Conservation (phyloP, 345 rosid genomes). For the Eucalyptus melliodora region DNA sequence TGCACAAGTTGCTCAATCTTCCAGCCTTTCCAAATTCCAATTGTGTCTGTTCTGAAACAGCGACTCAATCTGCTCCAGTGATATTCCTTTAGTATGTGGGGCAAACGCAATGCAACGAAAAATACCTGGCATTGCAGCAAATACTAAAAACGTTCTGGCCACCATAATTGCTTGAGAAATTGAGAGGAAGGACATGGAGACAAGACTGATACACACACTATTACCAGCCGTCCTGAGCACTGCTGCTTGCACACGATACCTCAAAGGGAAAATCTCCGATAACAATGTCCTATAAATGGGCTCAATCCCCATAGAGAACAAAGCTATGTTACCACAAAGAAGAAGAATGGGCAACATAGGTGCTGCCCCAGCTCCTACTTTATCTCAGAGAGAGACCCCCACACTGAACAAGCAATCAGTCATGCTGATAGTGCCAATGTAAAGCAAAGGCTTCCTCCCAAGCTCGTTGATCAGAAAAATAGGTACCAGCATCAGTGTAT, state of each 20-base stretch:
- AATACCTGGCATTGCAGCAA: constrained; percentile 15
- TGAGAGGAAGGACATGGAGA: constrained; percentile 61
- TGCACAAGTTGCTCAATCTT: background rate
- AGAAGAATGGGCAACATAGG: constrained; percentile 13
- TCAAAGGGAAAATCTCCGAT: constrained; percentile 43
- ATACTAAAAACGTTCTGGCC: constrained; percentile 41
- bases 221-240: constrained; percentile 42
- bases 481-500: background rate
- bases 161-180: constrained; percentile 27
- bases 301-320: constrained; percentile 51
- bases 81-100: constrained; percentile 49
- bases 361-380: constrained; percentile 16
- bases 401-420: constrained; percentile 35
- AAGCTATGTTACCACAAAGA: constrained; percentile 45
- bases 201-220: constrained; percentile 36
- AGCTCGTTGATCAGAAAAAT: constrained; percentile 27
- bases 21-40: background rate
- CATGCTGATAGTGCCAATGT: constrained; percentile 34
- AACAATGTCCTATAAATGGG: constrained; percentile 49
- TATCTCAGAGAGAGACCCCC: constrained; percentile 15
- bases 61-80: constrained; percentile 45
- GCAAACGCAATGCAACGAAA: constrained; percentile 25
- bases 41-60: constrained; percentile 2
- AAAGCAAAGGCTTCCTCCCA: constrained; percentile 44
- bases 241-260: constrained; percentile 42